These are phyloP conservation scores for Wickerhamomyces hampshirensis DNA, from an alignment of 805 yeast genomes.

Conservation along the genomic window DNA sequence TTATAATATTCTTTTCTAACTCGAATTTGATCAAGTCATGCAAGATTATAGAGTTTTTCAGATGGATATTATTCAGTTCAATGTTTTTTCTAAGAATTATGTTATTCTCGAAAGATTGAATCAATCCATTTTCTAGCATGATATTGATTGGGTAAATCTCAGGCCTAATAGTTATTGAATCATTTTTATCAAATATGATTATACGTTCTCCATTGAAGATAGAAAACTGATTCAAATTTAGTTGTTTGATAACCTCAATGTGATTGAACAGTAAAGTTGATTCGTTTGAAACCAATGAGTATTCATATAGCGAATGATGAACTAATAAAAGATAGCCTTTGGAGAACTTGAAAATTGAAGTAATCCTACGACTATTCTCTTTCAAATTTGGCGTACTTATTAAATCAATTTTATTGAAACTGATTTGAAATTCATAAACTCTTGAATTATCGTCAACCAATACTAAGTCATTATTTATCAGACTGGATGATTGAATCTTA, in stretches of 20 bases:
- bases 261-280: constrained; percentile 21
- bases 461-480: constrained; percentile 19
- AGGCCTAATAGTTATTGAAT: constrained; percentile 19
- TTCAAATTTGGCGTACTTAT: too few species aligned
- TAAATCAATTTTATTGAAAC: constrained; percentile 14
- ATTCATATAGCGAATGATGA: too few species aligned
- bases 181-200: constrained; percentile 14
- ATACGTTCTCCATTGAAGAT: constrained; percentile 36
- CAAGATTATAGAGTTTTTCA: constrained; percentile 37
- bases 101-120: constrained; percentile 39
- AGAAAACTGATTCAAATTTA: constrained; percentile 25
- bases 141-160: constrained; percentile 25
- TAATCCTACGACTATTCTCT: too few species aligned
- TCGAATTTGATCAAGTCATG: constrained; percentile 44
- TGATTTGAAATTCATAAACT: background rate
- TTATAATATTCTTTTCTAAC: constrained; percentile 18
- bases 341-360: too few species aligned
- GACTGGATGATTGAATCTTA: constrained; percentile 16
- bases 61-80: constrained; percentile 29
- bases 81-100: constrained; percentile 26
- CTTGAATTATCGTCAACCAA: constrained; percentile 9
- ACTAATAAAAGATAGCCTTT: too few species aligned
- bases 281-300: too few species aligned
- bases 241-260: constrained; percentile 22
- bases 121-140: constrained; percentile 27